Evolutionary conservation across 257 asterid genomes (phyloP).

Genomic region (Jasminum sambac): DNA sequence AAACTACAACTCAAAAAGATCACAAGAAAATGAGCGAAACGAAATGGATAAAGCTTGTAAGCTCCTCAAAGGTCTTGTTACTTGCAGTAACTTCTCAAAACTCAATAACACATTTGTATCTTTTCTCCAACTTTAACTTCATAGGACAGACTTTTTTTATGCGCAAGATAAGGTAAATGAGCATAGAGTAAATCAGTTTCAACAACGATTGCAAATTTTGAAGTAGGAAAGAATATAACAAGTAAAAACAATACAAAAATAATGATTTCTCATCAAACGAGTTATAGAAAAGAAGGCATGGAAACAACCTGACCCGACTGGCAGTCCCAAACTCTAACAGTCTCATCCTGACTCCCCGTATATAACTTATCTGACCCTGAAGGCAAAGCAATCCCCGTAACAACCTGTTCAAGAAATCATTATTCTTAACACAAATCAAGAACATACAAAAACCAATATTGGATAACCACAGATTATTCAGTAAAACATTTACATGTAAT

Average conservation of each 20-base stretch:
- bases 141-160: not conserved
- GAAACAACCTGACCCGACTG: constrained; percentile 86
- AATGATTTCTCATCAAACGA: not conserved
- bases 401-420: constrained; percentile 55
- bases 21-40: not conserved
- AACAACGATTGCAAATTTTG: not conserved
- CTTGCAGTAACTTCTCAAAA: not conserved
- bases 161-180: not conserved
- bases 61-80: not conserved
- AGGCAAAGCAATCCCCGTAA: constrained; percentile 85
- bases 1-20: not conserved
- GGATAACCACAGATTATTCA: not conserved
- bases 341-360: constrained; percentile 89
- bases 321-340: constrained; percentile 95
- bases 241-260: not conserved
- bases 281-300: constrained; percentile 8
- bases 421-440: constrained; percentile 6
- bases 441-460: constrained; percentile 8
- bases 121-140: constrained; percentile 10
- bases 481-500: not conserved
- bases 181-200: not conserved
- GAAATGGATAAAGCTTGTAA: not conserved
- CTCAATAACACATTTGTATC: not conserved
- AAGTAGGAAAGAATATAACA: not conserved
- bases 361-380: constrained; percentile 91